Evolutionary conservation across 768 basidiomycete species (phyloP), one percentile per base, ranked within the genome.

Genomic region (Suillus hirtellus): DNA sequence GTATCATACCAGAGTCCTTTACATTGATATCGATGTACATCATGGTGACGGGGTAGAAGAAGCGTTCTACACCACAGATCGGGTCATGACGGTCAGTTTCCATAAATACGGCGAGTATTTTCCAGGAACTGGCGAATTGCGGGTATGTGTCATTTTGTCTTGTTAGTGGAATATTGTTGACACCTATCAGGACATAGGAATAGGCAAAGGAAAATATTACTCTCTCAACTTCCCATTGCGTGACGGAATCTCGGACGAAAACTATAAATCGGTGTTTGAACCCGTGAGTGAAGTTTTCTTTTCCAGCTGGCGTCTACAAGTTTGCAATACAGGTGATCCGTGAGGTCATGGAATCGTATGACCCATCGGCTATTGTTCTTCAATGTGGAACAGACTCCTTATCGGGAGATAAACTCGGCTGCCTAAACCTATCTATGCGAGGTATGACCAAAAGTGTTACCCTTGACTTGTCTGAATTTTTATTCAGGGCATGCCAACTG

Each of bases 101-200:
- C 97, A 99, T 75, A 98, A 99, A 76, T 99, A 98, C 67, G 97
- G 97, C 40, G 97, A 99, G 76, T 99, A 92, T 76, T 99, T 99
- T 76, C 97, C 97, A 34, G 97, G 97, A 47, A 99, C 97, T 7
- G 97, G 97, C n/a, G 96, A 97, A 76, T 81, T 97, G 46, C 84
- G 96, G 68, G 93, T 93, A 71, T 68, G 87, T 73, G 38, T 35
- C 21, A 37, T 62, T 53, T 60, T 50, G 60, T 38, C 53, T 34
- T 38, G 10, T 40, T 14, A 12, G 19, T 63, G 40, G 55, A 50
- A 60, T 63, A 67, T 63, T 59, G 34, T 67, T 63, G 64, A 59
- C 60, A 59, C 56, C 35, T 34, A 44, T 60, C 70, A 95, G 93
- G 96, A 99, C 71, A 87, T 91, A 49, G 96, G 95, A 3, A 92